A percentile compares a stretch with the other conserved stretches of the same genome.
phyloP scores from a whole-genome alignment of 495 filamentous ascomycete species.

The Echria macrotheca region DNA sequence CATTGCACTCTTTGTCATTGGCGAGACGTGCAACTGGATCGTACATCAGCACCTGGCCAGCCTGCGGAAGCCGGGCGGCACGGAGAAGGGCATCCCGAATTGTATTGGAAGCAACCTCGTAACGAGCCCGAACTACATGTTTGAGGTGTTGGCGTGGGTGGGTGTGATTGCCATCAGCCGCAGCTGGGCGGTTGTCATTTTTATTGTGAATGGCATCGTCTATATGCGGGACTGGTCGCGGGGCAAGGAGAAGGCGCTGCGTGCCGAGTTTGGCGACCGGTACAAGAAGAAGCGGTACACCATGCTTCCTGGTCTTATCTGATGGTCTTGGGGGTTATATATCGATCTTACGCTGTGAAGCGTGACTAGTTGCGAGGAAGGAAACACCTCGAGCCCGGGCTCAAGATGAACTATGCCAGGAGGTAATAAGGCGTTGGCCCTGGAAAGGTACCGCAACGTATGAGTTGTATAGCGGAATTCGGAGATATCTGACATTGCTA shows the following conservation, averaged over 20 bases:
- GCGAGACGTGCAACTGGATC: constrained; percentile 73
- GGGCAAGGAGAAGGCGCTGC: constrained; percentile 88
- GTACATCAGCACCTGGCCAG: constrained; percentile 70
- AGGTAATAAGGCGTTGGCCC: no score
- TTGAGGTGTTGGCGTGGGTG: constrained; percentile 81
- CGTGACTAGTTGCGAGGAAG: no score
- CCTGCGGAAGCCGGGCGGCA: constrained; percentile 74
- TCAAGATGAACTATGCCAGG: no score
- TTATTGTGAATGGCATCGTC: constrained; percentile 57
- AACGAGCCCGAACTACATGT: constrained; percentile 96
- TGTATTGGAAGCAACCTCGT: constrained; percentile 83
- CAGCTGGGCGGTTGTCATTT: constrained; percentile 69
- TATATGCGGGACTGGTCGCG: constrained; percentile 84
- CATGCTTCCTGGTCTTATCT: constrained; percentile 67
- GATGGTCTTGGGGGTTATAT: constrained; percentile 1
- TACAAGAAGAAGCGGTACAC: constrained; percentile 83
- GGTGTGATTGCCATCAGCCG: constrained; percentile 70
- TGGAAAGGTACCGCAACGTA: no score
- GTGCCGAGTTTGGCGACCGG: constrained; percentile 80
- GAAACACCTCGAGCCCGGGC: no score
- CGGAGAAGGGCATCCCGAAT: constrained; percentile 76
- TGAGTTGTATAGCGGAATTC: no score
- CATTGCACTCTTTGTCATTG: constrained; percentile 62
- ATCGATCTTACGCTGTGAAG: no score
- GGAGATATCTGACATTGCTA: no score